These are phyloP conservation scores for Drechslerella dactyloides DNA, from an alignment of 2,329 filamentous ascomycete species.

Conservation along the genomic window DNA sequence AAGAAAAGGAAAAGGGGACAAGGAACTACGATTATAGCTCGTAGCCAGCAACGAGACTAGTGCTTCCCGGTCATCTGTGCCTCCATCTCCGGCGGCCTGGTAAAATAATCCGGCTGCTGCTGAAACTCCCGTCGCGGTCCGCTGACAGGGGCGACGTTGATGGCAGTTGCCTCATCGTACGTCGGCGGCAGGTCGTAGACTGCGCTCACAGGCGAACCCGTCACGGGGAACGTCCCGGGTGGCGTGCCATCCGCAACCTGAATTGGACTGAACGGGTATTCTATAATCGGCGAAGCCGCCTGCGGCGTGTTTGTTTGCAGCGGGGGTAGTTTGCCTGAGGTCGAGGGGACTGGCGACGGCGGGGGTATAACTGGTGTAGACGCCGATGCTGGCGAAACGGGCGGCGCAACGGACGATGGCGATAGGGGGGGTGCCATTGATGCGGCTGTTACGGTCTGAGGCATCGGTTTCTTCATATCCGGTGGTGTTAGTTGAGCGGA, in stretches of 20 bases:
- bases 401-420: constrained; percentile 26
- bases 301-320: constrained; percentile 30
- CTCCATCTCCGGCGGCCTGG: constrained; percentile 42
- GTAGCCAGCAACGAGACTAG: constrained; percentile 7
- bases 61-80: constrained; percentile 32
- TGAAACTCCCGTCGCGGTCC: constrained; percentile 53
- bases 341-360: constrained; percentile 4
- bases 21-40: constrained; percentile 17
- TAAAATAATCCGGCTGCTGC: constrained; percentile 42
- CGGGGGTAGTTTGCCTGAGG: constrained; percentile 25
- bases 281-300: constrained; percentile 18
- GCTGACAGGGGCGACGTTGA: constrained; percentile 54
- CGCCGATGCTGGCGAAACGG: constrained; percentile 21
- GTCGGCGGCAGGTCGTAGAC: constrained; percentile 52
- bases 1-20: constrained; percentile 23
- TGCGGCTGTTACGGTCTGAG: constrained; percentile 9
- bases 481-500: constrained; percentile 13
- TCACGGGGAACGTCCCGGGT: constrained; percentile 24
- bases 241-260: constrained; percentile 28
- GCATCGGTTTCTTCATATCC: constrained; percentile 23
- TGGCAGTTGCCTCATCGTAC: constrained; percentile 55
- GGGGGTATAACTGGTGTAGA: constrained; percentile 12
- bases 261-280: constrained; percentile 46
- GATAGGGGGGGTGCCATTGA: constrained; percentile 22
- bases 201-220: constrained; percentile 27